Evolutionary conservation across 1,284 basidiomycete genomes (phyloP).

Genomic region (Boletus smithii): DNA sequence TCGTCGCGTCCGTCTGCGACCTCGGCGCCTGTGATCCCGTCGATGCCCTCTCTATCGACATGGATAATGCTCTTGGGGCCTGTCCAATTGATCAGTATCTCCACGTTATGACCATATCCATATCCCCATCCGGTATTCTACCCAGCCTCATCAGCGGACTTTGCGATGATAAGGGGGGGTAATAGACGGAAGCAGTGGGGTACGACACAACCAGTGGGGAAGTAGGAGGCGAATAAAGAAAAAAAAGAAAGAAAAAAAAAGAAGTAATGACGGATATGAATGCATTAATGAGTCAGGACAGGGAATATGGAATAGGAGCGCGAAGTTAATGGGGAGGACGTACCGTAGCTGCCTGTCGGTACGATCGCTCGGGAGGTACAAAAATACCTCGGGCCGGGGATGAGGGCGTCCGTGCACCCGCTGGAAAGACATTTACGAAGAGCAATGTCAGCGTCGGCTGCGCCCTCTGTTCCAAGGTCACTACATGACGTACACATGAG

Average conservation of each 20-base stretch:
- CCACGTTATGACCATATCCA: background rate
- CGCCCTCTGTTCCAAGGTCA: slow-evolving; percentile 65
- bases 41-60: slow-evolving; percentile 48
- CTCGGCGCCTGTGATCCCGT: slow-evolving; percentile 56
- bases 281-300: background rate
- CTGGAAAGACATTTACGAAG: slow-evolving; percentile 54
- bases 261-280: slow-evolving; percentile 18
- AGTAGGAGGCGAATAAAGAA: background rate
- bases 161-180: slow-evolving; percentile 20
- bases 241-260: no score
- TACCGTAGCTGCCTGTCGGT: slow-evolving; percentile 60
- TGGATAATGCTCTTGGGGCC: slow-evolving; percentile 54
- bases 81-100: slow-evolving; percentile 22
- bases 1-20: slow-evolving; percentile 56
- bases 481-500: slow-evolving; percentile 30
- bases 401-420: slow-evolving; percentile 13
- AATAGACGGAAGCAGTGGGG: background rate
- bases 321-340: slow-evolving; percentile 7
- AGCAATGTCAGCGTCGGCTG: slow-evolving; percentile 59
- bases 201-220: slow-evolving; percentile 1
- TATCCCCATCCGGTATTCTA: background rate
- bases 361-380: slow-evolving; percentile 61
- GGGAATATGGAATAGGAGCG: background rate
- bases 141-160: slow-evolving; percentile 12
- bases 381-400: slow-evolving; percentile 64